These are phyloP conservation scores for Aspergillus tubingensis DNA, from an alignment of 2,329 filamentous ascomycete species.

Conservation along the genomic window DNA sequence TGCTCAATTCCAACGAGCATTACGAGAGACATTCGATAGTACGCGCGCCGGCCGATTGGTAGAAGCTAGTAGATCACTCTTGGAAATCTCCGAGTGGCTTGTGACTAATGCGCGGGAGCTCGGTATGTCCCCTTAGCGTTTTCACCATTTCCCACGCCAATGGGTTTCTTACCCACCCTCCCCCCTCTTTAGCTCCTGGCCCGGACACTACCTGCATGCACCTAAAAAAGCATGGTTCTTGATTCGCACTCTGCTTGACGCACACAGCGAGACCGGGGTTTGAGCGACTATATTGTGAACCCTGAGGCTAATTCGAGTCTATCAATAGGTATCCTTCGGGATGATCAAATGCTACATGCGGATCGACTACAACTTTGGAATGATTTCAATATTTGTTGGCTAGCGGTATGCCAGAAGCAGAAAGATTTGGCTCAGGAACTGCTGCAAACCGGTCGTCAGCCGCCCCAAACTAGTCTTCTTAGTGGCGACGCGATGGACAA, in stretches of 20 bases:
- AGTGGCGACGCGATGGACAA: slow-evolving; percentile 69
- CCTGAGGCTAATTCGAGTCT: slow-evolving; percentile 9
- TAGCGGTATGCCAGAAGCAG: slow-evolving; percentile 79
- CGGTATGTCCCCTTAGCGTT: slow-evolving; percentile 54
- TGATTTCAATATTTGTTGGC: slow-evolving; percentile 92
- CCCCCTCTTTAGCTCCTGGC: background rate
- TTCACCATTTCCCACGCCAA: slow-evolving; percentile 19
- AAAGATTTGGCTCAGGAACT: slow-evolving; percentile 68
- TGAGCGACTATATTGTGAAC: background rate
- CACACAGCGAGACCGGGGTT: background rate
- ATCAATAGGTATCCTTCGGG: slow-evolving; percentile 72
- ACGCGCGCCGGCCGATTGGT: slow-evolving; percentile 63
- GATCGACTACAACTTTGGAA: slow-evolving; percentile 86
- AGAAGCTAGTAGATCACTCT: slow-evolving; percentile 60
- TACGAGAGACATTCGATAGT: slow-evolving; percentile 69
- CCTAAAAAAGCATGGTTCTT: background rate
- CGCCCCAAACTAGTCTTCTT: slow-evolving; percentile 64
- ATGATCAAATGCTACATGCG: slow-evolving; percentile 73
- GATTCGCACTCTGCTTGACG: background rate
- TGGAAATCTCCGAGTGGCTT: slow-evolving; percentile 67
- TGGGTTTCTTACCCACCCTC: background rate
- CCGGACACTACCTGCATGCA: slow-evolving; percentile 2
- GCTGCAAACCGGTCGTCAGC: slow-evolving; percentile 60
- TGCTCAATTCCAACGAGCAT: slow-evolving; percentile 58
- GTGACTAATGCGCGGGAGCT: slow-evolving; percentile 65